Evolutionary conservation across 2,329 filamentous ascomycete genomes (phyloP), one percentile per base, ranked within the genome.

Genomic region (Fusarium sp.): DNA sequence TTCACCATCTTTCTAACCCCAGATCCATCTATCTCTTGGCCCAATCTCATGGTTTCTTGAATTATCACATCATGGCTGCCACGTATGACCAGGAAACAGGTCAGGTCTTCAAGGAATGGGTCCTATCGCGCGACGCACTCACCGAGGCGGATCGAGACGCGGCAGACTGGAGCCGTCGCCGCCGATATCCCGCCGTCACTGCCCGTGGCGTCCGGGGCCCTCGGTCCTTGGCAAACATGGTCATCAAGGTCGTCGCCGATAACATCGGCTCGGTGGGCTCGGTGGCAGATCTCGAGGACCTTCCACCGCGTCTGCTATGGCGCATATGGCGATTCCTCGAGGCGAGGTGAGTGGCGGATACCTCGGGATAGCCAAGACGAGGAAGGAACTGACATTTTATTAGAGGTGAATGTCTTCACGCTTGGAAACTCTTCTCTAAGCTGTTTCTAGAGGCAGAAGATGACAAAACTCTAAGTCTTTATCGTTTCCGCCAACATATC

Each of bases 301-400:
- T 83, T n/a, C 80, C 81, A 7, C 55, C 58, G 34, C 72, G 72
- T n/a, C 64, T 81, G 31, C 56, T 79, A 13, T 77, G 77, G 77
- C 79, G 76, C 33, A 70, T 83, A 14, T 83, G 81, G 80, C 74
- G 75, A n/a, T 76, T 81, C 51, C 71, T 82, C 3, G 77, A 81
- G 57, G 77, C 79, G 58, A 78, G 80, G 80, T 81, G 33, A 44
- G 78, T 76, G 6, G 31, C 51, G 54, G 49, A 59, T 38, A 20
- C 53, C 27, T 20, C 42, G 46, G 58, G 29, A 59, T 25, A n/a
- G 33, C 13, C n/a, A 31, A n/a, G 29, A 38, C 9, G 10, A 10
- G n/a, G 5, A 20, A 44, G 40, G 34, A 29, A 58, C 58, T 66
- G 6, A 65, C 34, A 27, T 16, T 23, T 6, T 6, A 20, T 11